Percentiles rank a stretch among this genome's conserved stretches.
These are phyloP conservation scores for Xylaria sp. DNA, from an alignment of 495 filamentous ascomycete species.

Conservation along the genomic window DNA sequence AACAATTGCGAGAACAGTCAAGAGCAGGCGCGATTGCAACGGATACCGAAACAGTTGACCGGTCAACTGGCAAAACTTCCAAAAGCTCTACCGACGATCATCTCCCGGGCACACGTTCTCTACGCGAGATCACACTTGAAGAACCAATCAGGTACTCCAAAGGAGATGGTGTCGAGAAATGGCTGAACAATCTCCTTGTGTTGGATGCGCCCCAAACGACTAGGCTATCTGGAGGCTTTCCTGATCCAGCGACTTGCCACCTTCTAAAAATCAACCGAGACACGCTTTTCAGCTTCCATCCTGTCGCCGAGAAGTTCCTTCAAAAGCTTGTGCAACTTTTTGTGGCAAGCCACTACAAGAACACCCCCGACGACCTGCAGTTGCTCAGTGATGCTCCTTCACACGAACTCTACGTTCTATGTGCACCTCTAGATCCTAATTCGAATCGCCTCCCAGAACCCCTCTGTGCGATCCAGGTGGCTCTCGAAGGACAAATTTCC, in stretches of 20 bases:
- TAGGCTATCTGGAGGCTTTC: constrained; percentile 74
- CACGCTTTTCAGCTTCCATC: constrained; percentile 97
- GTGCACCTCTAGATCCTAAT: constrained; percentile 82
- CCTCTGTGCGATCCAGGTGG: constrained; percentile 92
- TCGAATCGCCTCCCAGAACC: constrained; percentile 86
- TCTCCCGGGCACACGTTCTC: constrained; percentile 72
- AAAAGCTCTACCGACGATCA: constrained; percentile 65
- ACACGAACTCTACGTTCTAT: constrained; percentile 94
- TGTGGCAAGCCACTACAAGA: constrained; percentile 98
- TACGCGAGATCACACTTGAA: constrained; percentile 88
- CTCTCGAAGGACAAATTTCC: constrained; percentile 94
- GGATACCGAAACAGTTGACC: constrained; percentile 70
- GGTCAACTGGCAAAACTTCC: constrained; percentile 70
- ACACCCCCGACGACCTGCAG: constrained; percentile 96
- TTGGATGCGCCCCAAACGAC: constrained; percentile 84
- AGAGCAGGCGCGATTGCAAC: constrained; percentile 58
- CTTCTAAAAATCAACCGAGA: constrained; percentile 94
- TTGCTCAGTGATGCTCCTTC: constrained; percentile 98
- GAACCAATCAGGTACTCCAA: constrained; percentile 96
- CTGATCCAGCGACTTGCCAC: constrained; percentile 88
- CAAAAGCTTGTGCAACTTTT: constrained; percentile 98
- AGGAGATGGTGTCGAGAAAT: constrained; percentile 90
- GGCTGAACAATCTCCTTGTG: constrained; percentile 94
- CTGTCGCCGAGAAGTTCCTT: constrained; percentile 93
- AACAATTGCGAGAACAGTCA: constrained; percentile 95